A percentile compares a stretch with the other conserved stretches of the same genome.
phyloP scores from a whole-genome alignment of 352 stramenopile species.

The Detonula confervacea region DNA sequence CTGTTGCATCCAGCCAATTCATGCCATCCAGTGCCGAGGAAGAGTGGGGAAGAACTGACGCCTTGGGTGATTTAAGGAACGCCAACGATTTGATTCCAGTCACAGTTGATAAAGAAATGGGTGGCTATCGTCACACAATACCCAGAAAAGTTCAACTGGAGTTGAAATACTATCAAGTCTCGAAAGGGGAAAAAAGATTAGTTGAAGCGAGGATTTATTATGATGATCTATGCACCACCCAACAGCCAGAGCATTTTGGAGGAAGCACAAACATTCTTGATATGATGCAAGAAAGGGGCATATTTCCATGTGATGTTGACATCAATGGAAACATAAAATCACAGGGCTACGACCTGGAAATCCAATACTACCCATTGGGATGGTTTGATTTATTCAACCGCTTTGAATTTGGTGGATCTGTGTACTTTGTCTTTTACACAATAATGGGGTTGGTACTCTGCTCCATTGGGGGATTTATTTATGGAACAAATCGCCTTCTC shows the following conservation, averaged over 20 bases:
- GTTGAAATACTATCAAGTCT: conserved; percentile 72
- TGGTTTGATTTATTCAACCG: conserved; percentile 95
- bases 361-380: conserved; percentile 89
- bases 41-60: conserved; percentile 51
- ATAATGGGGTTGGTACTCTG: conserved; percentile 90
- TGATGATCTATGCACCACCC: conserved; percentile 78
- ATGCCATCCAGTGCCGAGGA: conserved; percentile 42
- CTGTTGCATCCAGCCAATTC: conserved; percentile 39
- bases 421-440: conserved; percentile 95
- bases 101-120: conserved; percentile 53
- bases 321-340: conserved; percentile 70
- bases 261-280: conserved; percentile 71
- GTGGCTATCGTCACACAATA: conserved; percentile 58
- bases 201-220: conserved; percentile 75
- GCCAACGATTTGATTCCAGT: conserved; percentile 67
- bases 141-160: conserved; percentile 62
- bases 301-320: conserved; percentile 69
- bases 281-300: conserved; percentile 69
- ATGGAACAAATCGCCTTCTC: conserved; percentile 92
- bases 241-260: conserved; percentile 69
- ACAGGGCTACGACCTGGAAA: conserved; percentile 88
- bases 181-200: conserved; percentile 60
- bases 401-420: conserved; percentile 93
- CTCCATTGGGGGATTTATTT: conserved; percentile 91
- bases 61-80: conserved; percentile 46